Conservation (phyloP, 176 grass and related monocot genomes). For the Poa pratensis region DNA sequence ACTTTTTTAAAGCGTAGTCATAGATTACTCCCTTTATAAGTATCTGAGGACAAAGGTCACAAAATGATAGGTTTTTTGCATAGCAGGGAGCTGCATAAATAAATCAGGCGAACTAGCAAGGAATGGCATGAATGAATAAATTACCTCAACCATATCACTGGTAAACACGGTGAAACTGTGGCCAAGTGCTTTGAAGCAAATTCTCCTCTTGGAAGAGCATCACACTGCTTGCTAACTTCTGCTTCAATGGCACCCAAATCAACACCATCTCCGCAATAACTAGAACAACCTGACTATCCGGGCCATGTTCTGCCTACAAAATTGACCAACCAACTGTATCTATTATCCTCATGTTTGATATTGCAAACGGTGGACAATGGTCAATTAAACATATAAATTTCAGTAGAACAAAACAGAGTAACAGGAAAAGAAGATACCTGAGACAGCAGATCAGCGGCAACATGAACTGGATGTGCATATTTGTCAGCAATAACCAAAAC, state of each 20-base stretch:
- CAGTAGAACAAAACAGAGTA: conserved; percentile 18
- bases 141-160: conserved; percentile 87
- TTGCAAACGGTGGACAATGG: conserved; percentile 1
- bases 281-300: conserved; percentile 96
- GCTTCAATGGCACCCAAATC: conserved; percentile 70
- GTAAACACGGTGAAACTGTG: conserved; percentile 93
- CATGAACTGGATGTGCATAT: conserved; percentile 79
- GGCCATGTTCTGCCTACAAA: conserved; percentile 93
- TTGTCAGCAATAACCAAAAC: conserved; percentile 92
- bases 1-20: conserved; percentile 1
- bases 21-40: not conserved
- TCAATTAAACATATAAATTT: not conserved
- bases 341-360: conserved; percentile 23
- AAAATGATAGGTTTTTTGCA: conserved; percentile 2
- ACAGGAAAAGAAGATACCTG: conserved; percentile 61
- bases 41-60: not conserved
- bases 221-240: conserved; percentile 90
- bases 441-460: conserved; percentile 94
- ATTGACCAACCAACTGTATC: conserved; percentile 22
- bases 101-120: not conserved
- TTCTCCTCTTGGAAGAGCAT: conserved; percentile 85
- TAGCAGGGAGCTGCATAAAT: not conserved
- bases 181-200: conserved; percentile 90
- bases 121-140: conserved; percentile 11
- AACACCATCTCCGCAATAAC: conserved; percentile 78